Percentiles rank a stretch among this genome's conserved stretches.
Evolutionary conservation across 768 basidiomycete genomes (phyloP).

Genomic region (Tulasnella calospora): DNA sequence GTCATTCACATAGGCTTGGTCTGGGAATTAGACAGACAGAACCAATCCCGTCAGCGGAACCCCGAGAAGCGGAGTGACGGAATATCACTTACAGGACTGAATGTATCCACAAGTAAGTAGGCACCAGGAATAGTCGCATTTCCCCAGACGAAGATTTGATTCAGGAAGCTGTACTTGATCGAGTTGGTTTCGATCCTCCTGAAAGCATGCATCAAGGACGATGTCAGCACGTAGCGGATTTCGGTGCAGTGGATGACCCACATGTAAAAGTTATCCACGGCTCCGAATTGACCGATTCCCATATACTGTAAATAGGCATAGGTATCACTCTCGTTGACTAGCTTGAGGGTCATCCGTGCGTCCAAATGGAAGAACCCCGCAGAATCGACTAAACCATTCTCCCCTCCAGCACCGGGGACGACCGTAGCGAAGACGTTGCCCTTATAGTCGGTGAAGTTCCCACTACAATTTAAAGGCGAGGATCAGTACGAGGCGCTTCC

Average conservation of each 20-base stretch:
- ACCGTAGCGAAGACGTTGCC: not conserved
- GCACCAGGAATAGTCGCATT: not conserved
- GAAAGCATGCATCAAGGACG: not conserved
- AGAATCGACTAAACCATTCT: not conserved
- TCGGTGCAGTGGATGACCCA: not conserved
- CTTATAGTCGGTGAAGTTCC: not conserved
- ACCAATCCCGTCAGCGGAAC: not conserved
- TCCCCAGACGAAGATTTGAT: not conserved
- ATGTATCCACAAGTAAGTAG: not conserved
- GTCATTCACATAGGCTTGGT: not conserved
- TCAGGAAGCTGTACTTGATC: not conserved
- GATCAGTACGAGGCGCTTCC: too few relatives aligned
- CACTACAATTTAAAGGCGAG: too few relatives aligned
- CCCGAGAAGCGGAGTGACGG: not conserved
- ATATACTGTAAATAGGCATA: not conserved
- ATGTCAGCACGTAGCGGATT: not conserved
- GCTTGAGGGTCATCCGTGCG: not conserved
- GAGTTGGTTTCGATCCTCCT: not conserved
- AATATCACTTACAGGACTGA: not conserved
- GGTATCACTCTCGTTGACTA: not conserved
- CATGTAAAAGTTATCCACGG: not conserved
- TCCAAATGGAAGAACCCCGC: not conserved
- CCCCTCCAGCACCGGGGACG: not conserved
- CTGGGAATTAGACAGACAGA: not conserved
- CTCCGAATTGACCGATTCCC: not conserved